Evolutionary conservation across 2,329 filamentous ascomycete species (phyloP), one percentile per base, ranked within the genome.

Genomic region (Moelleriella libera): DNA sequence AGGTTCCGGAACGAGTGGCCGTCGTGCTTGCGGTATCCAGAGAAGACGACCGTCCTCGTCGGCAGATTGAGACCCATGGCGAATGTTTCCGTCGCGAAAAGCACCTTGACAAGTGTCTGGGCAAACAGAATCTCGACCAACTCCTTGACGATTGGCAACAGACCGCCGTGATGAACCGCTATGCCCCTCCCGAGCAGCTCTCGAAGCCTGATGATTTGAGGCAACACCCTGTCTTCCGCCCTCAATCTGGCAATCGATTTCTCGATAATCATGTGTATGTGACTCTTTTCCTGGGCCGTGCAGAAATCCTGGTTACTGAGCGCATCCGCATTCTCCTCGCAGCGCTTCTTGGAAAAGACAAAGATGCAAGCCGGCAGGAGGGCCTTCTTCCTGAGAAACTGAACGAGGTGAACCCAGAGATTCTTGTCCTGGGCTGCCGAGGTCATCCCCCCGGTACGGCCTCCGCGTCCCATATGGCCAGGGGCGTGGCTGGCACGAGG

Each of bases 1-100:
- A 98, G 72, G 60, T 96, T 92, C 54, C 92, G 77, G 69, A 97
- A 97, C 4, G 80, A 79, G 55, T 92, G 85, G 5, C 92, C 92
- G 59, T 98, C 92, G 54, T 96, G 90, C 63, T 98, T 98, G 46
- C 92, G 81, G 64, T 92, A 95, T 8, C 92, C 92, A 9, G 92
- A 97, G 64, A 98, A 98, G 2, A 97, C 90, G 0, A 98, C 92
- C 1, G 92, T 98, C 54, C 92, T 78, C 1, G 92, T 98, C 0
- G 92, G 92, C 48, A 98, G 68, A 60, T 98, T 98, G 32, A 98
- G 74, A 30, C 92, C 92, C 89, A 98, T 98, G 37, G 92, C 92
- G 63, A 98, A 98, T 0, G 92, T 98, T 63, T 98, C 92, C 0
- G 92, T 98, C 0, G 92, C 92, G 59, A 98, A 98, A 2, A 98